Conservation (phyloP, 495 filamentous ascomycete genomes). For the Hypomontagnella submonticulosa region DNA sequence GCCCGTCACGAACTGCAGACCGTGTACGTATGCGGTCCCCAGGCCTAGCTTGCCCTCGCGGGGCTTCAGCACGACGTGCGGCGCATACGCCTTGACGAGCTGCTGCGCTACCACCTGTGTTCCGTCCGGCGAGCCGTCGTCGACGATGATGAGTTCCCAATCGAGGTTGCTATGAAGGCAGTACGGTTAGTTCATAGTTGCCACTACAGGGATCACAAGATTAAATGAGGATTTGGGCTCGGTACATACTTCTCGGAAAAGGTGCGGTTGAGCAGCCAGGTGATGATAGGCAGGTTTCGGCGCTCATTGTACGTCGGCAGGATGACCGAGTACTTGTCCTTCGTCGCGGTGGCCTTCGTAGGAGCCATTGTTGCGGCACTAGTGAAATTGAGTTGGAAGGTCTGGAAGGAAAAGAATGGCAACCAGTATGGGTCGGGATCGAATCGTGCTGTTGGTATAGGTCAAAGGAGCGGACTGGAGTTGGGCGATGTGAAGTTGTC, state of each 20-base stretch:
- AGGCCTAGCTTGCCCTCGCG: constrained; percentile 95
- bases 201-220: not conserved
- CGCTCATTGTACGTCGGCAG: constrained; percentile 99
- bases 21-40: constrained; percentile 96
- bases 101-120: constrained; percentile 91
- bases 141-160: constrained; percentile 97
- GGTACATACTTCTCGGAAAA: constrained; percentile 80
- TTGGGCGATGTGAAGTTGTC: constrained; percentile 37
- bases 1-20: constrained; percentile 84
- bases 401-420: constrained; percentile 3
- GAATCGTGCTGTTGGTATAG: constrained; percentile 6
- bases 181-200: constrained; percentile 13
- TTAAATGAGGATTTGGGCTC: not conserved
- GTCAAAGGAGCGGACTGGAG: constrained; percentile 45
- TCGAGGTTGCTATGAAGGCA: constrained; percentile 77
- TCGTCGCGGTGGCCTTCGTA: constrained; percentile 47
- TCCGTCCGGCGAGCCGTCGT: constrained; percentile 96
- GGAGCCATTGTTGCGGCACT: constrained; percentile 49
- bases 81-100: constrained; percentile 82
- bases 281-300: constrained; percentile 93
- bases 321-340: constrained; percentile 94
- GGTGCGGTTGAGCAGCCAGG: constrained; percentile 89
- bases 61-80: constrained; percentile 83
- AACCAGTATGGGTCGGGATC: constrained; percentile 25
- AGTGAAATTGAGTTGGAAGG: not conserved